Evolutionary conservation across 2,329 filamentous ascomycete species (phyloP), one percentile per base, ranked within the genome.

Genomic region (Xylogone sp.): DNA sequence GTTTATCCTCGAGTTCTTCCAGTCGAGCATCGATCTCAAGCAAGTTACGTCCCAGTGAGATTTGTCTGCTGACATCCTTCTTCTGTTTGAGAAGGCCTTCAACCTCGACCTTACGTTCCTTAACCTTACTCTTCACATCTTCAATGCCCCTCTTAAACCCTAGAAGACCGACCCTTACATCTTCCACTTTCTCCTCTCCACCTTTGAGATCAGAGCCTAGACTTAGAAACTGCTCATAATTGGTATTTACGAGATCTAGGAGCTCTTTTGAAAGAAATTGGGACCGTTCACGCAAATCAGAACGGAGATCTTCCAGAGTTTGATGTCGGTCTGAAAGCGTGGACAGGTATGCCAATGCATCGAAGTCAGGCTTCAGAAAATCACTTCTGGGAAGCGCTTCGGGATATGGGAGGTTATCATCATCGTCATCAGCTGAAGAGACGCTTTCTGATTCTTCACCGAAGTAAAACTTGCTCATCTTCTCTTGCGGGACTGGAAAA

Each of bases 211-310:
- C 88, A 45, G 81, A 83, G 0, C 94, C 95, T 0, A 99, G 73
- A 0, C 85, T 86, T 3, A 99, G 71, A 62, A 99, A 99, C 52
- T 93, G 88, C 45, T 90, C 87, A 68, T 99, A 97, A 70, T 99
- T 96, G 48, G 87, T 82, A 66, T 99, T 99, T 59, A 99, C 94
- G 7, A 99, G 82, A 71, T 97, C 93, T 18, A 99, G 78, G 2
- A 99, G 78, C 72, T 99, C 94, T 56, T 87, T 83, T 63, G 86
- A 88, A 55, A 99, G 85, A 19, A 86, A 79, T 60, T 88, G 82
- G 59, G 86, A 89, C 48, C 95, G 81, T 53, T 91, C 83, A 43
- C 92, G 86, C 16, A 99, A 77, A 64, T 99, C 95, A 4, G 86
- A 74, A 31, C 93, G 89, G 27, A 99, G 77, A 68, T 99, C 94